Conservation (phyloP, 495 filamentous ascomycete genomes). For the Penicillium canariense region DNA sequence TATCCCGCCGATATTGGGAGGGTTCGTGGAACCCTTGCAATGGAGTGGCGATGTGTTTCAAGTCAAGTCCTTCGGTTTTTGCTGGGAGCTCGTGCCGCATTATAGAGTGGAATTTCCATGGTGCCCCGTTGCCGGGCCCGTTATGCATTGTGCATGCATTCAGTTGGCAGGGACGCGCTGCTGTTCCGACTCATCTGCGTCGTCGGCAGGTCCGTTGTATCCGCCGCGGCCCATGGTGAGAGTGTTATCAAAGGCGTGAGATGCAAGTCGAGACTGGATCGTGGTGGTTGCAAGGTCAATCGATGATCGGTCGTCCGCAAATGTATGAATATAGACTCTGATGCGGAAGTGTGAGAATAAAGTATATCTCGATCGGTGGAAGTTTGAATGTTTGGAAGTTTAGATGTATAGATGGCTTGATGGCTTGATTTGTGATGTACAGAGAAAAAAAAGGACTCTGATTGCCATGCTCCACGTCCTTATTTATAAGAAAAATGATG, state of each 20-base stretch:
- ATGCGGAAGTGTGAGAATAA: background rate
- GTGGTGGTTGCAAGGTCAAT: background rate
- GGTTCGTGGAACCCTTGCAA: constrained; percentile 8
- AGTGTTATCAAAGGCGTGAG: background rate
- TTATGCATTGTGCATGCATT: background rate
- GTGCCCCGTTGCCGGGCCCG: background rate
- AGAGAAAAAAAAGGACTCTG: background rate
- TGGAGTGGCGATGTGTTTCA: constrained; percentile 1
- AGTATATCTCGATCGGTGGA: background rate
- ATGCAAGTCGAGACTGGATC: background rate
- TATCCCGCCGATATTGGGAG: constrained; percentile 3
- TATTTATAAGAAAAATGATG: background rate
- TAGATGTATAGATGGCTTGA: background rate
- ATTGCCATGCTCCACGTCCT: constrained; percentile 1
- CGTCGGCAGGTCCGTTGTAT: constrained; percentile 42
- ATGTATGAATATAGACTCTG: background rate
- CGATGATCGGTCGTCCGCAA: background rate
- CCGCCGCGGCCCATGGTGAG: constrained; percentile 52
- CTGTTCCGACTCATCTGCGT: constrained; percentile 2
- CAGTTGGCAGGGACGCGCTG: background rate
- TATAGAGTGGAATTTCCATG: background rate
- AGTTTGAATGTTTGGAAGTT: background rate
- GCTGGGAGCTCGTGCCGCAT: background rate
- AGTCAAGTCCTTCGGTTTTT: background rate
- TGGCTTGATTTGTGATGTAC: background rate